These are phyloP conservation scores for Viola odorata DNA, from an alignment of 345 rosid species.

Conservation along the genomic window DNA sequence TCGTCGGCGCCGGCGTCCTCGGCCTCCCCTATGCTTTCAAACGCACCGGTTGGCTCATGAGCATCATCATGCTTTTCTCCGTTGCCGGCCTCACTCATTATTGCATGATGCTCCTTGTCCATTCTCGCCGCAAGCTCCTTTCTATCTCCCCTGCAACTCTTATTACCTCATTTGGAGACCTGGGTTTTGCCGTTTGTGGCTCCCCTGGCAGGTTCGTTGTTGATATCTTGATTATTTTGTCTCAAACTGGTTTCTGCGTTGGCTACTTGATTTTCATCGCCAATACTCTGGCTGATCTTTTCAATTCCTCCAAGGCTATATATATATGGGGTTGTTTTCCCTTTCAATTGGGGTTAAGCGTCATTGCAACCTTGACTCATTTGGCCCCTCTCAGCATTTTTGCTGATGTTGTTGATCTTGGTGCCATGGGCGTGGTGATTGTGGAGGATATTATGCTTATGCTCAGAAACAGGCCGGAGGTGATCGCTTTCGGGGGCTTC, in stretches of 20 bases:
- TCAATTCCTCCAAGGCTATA: constrained; percentile 37
- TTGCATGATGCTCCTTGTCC: constrained; percentile 81
- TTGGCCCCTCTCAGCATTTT: constrained; percentile 87
- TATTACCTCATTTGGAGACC: constrained; percentile 71
- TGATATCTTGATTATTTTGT: constrained; percentile 58
- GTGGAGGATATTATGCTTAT: constrained; percentile 45
- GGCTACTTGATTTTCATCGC: constrained; percentile 77
- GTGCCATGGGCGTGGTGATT: constrained; percentile 67
- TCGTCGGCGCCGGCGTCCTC: constrained; percentile 83
- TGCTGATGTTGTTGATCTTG: constrained; percentile 82
- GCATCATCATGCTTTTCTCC: constrained; percentile 54
- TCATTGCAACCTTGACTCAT: constrained; percentile 66
- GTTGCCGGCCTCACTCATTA: constrained; percentile 49
- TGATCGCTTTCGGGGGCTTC: constrained; percentile 53
- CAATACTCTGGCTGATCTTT: constrained; percentile 46
- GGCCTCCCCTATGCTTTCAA: constrained; percentile 88
- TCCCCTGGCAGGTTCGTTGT: constrained; percentile 54
- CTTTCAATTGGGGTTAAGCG: constrained; percentile 72
- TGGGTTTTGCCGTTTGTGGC: constrained; percentile 77
- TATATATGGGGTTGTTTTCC: constrained; percentile 77
- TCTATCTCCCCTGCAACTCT: constrained; percentile 27
- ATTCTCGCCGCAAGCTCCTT: constrained; percentile 69
- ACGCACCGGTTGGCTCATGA: constrained; percentile 82
- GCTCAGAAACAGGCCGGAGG: constrained; percentile 36
- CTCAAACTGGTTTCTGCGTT: constrained; percentile 81